Evolutionary conservation across 2,329 filamentous ascomycete species (phyloP), one percentile per base, ranked within the genome.

Genomic region (Microdochium bolleyi): DNA sequence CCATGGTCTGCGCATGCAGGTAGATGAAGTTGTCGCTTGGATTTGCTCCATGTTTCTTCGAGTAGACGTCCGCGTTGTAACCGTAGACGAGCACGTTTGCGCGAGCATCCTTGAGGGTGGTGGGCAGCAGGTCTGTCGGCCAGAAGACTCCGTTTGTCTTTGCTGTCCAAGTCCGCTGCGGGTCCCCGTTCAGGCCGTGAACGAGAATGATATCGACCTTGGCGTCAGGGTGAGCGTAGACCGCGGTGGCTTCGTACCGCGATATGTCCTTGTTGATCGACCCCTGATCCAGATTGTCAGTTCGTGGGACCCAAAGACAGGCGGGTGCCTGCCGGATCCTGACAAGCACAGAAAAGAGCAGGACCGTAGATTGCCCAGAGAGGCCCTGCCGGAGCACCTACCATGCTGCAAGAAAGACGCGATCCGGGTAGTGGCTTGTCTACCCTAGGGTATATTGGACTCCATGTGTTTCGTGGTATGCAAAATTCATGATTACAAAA

Each of bases 41-140:
- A 19, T 74, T 78, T 52, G 78, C 76, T 58, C 73, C 68, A 55
- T 74, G 71, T 50, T 67, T 68, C 49, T 70, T 71, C 3, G 73
- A 74, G 59, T 76, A 78, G 24, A 82, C 76, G 54, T 88, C 84
- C 24, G 86, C 85, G 64, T 90, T 88, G 64, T 89, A 90, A 24
- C 87, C 87, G 62, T 89, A 89, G 1, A 85, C 84, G 52, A 89
- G 68, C 21, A 90, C 72, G 51, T 88, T 82, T 51, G 83, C 84
- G 24, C 77, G 77, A 11, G 74, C 73, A 10, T 74, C 70, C 51
- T 74, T 76, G 16, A 89, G 70, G 2, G 84, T 76, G 1, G 69
- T 64, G 0, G 87, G 85, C 1, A 90, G 74, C 14, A 90, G 74
- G 56, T 89, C 82, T 13, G 74, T 69, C 0, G 87, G 87, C 87